phyloP scores from a whole-genome alignment of 805 yeast species.

The Metschnikowia lunata region DNA sequence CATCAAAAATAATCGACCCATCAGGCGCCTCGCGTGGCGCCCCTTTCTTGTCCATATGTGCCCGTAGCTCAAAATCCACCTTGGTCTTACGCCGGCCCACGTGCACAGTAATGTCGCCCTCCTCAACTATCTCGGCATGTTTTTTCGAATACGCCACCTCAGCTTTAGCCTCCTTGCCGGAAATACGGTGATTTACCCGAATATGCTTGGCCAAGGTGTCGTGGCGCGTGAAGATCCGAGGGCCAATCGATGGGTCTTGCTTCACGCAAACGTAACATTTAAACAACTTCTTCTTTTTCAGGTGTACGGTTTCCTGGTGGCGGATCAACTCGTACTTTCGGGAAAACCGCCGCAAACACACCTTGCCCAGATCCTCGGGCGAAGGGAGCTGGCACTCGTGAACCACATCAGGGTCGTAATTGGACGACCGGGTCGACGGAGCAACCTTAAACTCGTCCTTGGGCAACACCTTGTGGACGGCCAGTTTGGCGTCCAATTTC shows the following conservation, averaged over 20 bases:
- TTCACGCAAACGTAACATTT: slow-evolving; percentile 84
- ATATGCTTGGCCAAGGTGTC: slow-evolving; percentile 94
- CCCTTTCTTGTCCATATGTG: slow-evolving; percentile 40
- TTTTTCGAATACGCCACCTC: slow-evolving; percentile 44
- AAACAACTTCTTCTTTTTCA: slow-evolving; percentile 77
- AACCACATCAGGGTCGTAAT: slow-evolving; percentile 44
- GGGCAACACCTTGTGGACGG: slow-evolving; percentile 29
- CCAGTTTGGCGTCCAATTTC: slow-evolving; percentile 19
- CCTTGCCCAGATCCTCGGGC: slow-evolving; percentile 38
- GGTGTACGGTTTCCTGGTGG: slow-evolving; percentile 95
- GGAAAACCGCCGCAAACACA: slow-evolving; percentile 41
- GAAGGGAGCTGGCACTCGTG: slow-evolving; percentile 45
- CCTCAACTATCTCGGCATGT: slow-evolving; percentile 46
- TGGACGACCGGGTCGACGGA: slow-evolving; percentile 32
- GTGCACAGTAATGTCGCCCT: slow-evolving; percentile 44
- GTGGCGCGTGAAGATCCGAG: slow-evolving; percentile 85
- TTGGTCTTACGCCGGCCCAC: slow-evolving; percentile 44
- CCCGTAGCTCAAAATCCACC: slow-evolving; percentile 42
- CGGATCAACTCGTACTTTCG: slow-evolving; percentile 86
- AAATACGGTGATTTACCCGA: slow-evolving; percentile 42
- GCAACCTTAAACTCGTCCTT: slow-evolving; percentile 16
- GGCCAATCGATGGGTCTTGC: slow-evolving; percentile 49
- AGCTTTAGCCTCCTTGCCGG: slow-evolving; percentile 45
- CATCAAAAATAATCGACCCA: slow-evolving; percentile 14
- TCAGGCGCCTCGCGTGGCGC: slow-evolving; percentile 15